These are phyloP conservation scores for Fusarium sp. DNA, from an alignment of 2,329 filamentous ascomycete genomes.

Conservation along the genomic window DNA sequence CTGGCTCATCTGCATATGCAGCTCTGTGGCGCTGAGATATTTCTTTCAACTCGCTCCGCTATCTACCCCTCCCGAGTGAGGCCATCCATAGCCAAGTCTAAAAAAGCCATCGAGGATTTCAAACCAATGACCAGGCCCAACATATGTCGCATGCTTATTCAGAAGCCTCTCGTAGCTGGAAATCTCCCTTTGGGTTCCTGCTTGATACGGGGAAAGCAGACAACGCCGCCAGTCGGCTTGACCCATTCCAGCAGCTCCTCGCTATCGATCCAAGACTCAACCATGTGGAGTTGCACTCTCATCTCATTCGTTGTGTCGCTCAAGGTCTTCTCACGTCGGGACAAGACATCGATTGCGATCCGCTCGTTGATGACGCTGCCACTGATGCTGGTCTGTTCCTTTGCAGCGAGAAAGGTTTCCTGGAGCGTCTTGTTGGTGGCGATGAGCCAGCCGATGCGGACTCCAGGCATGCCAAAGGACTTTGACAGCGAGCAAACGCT, in stretches of 20 bases:
- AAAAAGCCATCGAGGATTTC: background rate
- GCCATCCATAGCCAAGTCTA: background rate
- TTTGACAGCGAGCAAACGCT: background rate
- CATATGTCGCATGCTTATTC: background rate
- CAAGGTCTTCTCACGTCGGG: background rate
- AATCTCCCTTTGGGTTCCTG: background rate
- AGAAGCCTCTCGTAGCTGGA: background rate
- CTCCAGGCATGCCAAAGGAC: background rate
- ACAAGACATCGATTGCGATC: background rate
- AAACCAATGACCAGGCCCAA: constrained; percentile 1
- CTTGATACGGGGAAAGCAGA: background rate
- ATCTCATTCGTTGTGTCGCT: background rate
- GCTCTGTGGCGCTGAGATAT: background rate
- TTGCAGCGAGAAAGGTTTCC: background rate
- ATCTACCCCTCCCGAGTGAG: background rate
- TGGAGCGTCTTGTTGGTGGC: background rate
- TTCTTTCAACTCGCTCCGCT: background rate
- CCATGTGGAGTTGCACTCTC: background rate
- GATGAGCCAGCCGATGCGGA: background rate
- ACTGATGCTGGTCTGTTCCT: background rate
- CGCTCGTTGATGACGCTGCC: background rate
- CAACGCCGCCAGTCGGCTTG: background rate
- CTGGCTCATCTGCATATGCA: background rate
- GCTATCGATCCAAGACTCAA: background rate
- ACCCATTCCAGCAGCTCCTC: constrained; percentile 1